Evolutionary conservation across 2,329 filamentous ascomycete species (phyloP).

Genomic region (Aspergillus floridensis): DNA sequence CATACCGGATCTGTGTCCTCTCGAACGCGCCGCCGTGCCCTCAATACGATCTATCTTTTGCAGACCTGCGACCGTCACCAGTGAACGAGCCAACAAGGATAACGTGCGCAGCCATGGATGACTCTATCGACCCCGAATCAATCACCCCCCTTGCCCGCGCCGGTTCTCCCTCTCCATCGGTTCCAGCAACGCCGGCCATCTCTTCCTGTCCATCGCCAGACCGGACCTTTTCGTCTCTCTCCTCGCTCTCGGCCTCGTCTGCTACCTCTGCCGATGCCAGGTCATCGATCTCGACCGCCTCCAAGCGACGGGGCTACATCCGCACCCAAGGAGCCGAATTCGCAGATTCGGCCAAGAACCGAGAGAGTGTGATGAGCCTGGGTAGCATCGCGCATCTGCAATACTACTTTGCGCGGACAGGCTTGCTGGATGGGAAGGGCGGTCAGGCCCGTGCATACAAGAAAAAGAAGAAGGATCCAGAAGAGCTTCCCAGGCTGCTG

Average conservation of each 20-base stretch:
- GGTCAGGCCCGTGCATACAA: constrained; percentile 75
- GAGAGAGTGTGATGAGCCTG: constrained; percentile 93
- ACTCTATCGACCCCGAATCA: constrained; percentile 21
- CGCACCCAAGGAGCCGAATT: constrained; percentile 85
- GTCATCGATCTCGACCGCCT: constrained; percentile 43
- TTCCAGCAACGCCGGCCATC: constrained; percentile 44
- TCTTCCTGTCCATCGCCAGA: constrained; percentile 45
- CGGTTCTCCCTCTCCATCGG: constrained; percentile 40
- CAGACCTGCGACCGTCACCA: background rate
- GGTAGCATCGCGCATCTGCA: constrained; percentile 97
- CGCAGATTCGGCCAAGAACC: constrained; percentile 80
- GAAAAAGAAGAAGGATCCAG: constrained; percentile 42
- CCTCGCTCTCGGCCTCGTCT: constrained; percentile 46
- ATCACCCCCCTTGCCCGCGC: constrained; percentile 29
- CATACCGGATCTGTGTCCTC: constrained; percentile 7
- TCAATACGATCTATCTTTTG: constrained; percentile 10
- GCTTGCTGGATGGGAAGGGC: constrained; percentile 88
- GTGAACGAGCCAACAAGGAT: constrained; percentile 7
- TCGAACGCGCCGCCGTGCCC: constrained; percentile 1
- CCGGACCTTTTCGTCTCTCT: constrained; percentile 47
- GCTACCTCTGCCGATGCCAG: constrained; percentile 42
- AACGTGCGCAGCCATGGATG: constrained; percentile 28
- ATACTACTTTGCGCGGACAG: constrained; percentile 96
- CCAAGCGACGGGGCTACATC: constrained; percentile 75
- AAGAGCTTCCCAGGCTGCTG: constrained; percentile 42